Evolutionary conservation across 2,329 filamentous ascomycete genomes (phyloP), one percentile per base, ranked within the genome.

Genomic region (Herpotrichia juniperi): DNA sequence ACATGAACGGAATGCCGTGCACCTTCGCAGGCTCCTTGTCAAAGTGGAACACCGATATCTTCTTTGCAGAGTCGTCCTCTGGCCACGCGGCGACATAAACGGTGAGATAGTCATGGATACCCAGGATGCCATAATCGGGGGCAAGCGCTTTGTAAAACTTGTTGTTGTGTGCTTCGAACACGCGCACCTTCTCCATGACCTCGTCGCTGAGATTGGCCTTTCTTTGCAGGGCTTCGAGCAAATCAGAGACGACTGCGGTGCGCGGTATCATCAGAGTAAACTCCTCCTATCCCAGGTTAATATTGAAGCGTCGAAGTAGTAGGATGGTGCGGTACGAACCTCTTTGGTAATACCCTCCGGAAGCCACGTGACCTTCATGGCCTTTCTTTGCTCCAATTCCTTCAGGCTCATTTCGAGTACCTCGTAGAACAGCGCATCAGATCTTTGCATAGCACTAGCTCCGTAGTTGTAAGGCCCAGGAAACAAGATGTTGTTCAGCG

Each of bases 321-420:
- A 6, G 17, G 4, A 10, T 7, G 25, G 43, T n/a, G 1, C 8
- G 19, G 14, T 69, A 52, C 82, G 73, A 75, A 91, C 90, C 77
- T 96, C 93, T 78, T 97, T 97, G 10, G 86, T 86, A 57, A 97
- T 88, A 37, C 94, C 94, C 57, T 99, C 94, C 34, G 88, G 89
- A 40, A 99, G 79, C 86, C 89, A 93, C 1, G 82, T 90, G 42
- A 99, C 77, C 72, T 90, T 93, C 57, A 97, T 78, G 51, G 80
- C 85, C 79, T 96, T 97, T 79, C 96, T 94, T 50, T 90, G 94
- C 68, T 99, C 94, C 37, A 96, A 81, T 73, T 99, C 96, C 21
- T 90, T 89, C 42, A 99, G 77, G 65, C 91, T 96, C 80, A 97
- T 96, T 57, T 99, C 94, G 34, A 99, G 78, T 24, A 97, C 85